These are phyloP conservation scores for Pseudogymnoascus sp. DNA, from an alignment of 2,329 filamentous ascomycete species.

Conservation along the genomic window DNA sequence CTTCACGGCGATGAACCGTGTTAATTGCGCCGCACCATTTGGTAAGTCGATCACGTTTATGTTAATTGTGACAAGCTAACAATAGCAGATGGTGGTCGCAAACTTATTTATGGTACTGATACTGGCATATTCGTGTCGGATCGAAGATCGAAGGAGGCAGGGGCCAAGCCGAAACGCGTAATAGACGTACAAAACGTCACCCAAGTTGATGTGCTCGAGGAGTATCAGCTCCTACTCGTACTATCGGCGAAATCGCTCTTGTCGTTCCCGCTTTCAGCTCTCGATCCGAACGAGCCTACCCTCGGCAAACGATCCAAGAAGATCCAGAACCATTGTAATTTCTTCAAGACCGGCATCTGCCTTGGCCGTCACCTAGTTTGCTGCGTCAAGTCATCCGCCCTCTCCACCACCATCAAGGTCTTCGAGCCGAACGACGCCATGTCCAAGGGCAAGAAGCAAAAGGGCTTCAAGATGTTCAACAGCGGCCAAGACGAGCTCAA, in stretches of 20 bases:
- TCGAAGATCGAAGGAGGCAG: conserved; percentile 74
- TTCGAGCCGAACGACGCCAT: conserved; percentile 95
- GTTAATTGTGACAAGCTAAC: conserved; percentile 35
- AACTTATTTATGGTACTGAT: conserved; percentile 90
- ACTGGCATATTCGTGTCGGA: conserved; percentile 89
- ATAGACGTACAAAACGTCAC: conserved; percentile 82
- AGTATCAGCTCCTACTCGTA: conserved; percentile 85
- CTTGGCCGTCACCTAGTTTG: conserved; percentile 90
- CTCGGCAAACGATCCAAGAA: conserved; percentile 83
- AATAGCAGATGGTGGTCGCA: conserved; percentile 65
- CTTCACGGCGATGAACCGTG: conserved; percentile 62
- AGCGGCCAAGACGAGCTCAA: conserved; percentile 89
- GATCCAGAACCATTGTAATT: conserved; percentile 94
- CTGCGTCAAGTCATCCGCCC: conserved; percentile 86
- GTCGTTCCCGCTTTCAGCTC: conserved; percentile 78
- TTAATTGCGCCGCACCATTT: conserved; percentile 91
- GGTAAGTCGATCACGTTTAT: conserved; percentile 25
- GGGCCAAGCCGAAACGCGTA: conserved; percentile 66
- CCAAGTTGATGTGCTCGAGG: conserved; percentile 91
- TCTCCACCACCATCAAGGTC: conserved; percentile 97
- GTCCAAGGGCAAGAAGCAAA: conserved; percentile 90
- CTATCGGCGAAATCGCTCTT: conserved; percentile 87
- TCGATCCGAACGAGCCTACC: conserved; percentile 75
- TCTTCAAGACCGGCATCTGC: conserved; percentile 96
- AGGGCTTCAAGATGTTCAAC: conserved; percentile 93